phyloP scores from a whole-genome alignment of 768 basidiomycete genomes.

The Suillus americanus region DNA sequence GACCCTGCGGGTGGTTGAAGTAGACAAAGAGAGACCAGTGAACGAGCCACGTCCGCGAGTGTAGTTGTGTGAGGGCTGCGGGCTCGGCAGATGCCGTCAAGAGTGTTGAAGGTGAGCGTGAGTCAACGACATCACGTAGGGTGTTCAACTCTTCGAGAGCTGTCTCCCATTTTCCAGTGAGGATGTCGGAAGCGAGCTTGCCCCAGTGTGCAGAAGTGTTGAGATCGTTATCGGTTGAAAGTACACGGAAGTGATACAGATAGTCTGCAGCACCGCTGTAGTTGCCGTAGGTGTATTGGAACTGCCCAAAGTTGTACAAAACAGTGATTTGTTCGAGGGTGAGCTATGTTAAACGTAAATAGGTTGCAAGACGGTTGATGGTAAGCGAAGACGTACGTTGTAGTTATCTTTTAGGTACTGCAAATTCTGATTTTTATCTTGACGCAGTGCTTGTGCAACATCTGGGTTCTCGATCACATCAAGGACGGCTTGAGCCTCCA shows the following conservation, averaged over 20 bases:
- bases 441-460: conserved; percentile 89
- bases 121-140: conserved; percentile 90
- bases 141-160: conserved; percentile 94
- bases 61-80: conserved; percentile 82
- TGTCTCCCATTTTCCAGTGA: conserved; percentile 93
- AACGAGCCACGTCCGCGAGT: conserved; percentile 93
- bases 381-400: conserved; percentile 51
- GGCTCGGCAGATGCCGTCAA: conserved; percentile 49
- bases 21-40: conserved; percentile 99
- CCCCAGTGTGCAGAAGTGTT: conserved; percentile 99
- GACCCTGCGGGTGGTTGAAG: conserved; percentile 93
- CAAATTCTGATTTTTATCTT: conserved; percentile 97
- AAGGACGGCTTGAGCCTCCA: conserved; percentile 89
- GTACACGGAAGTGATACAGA: conserved; percentile 97
- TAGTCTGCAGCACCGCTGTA: conserved; percentile 97
- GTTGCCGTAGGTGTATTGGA: conserved; percentile 98
- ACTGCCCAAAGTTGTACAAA: conserved; percentile 97
- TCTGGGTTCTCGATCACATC: conserved; percentile 97
- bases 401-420: conserved; percentile 94
- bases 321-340: conserved; percentile 94
- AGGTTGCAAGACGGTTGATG: conserved; percentile 8
- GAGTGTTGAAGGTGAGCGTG: conserved; percentile 57
- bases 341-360: conserved; percentile 51
- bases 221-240: conserved; percentile 90
- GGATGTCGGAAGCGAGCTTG: conserved; percentile 94